Evolutionary conservation across 441 rosid species (phyloP).

Genomic region (Adansonia gregorii): DNA sequence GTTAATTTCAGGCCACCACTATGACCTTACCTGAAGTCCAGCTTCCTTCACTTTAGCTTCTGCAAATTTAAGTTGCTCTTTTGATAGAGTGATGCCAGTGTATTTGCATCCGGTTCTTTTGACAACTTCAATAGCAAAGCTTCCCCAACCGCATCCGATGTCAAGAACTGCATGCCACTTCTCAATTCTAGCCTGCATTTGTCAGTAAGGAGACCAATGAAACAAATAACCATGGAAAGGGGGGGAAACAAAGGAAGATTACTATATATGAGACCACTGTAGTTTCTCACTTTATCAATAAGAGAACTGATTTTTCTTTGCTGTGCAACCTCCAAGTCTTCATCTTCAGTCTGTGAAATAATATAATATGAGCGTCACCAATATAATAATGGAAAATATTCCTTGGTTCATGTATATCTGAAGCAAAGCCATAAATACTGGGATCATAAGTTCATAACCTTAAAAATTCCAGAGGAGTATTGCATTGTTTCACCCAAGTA

Average conservation of each 20-base stretch:
- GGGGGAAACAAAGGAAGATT: not conserved
- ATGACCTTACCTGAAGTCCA: constrained; percentile 62
- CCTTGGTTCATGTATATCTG: not conserved
- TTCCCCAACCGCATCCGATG: constrained; percentile 92
- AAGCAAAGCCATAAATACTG: not conserved
- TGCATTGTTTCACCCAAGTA: constrained; percentile 89
- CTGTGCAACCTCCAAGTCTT: constrained; percentile 67
- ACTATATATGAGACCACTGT: not conserved
- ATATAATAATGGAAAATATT: not conserved
- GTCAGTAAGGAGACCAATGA: not conserved
- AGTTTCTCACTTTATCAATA: constrained; percentile 62
- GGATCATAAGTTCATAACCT: constrained; percentile 45
- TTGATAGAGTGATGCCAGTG: constrained; percentile 78
- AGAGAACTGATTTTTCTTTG: constrained; percentile 64
- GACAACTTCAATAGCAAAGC: constrained; percentile 76
- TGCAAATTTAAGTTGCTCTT: constrained; percentile 70
- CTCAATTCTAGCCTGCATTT: constrained; percentile 58
- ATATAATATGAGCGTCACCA: not conserved
- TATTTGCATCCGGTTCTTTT: constrained; percentile 79
- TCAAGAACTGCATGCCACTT: constrained; percentile 74
- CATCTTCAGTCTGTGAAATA: constrained; percentile 49
- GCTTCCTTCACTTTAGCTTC: constrained; percentile 74
- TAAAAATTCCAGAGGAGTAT: constrained; percentile 81
- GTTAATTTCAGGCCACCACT: no score
- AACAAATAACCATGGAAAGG: not conserved